Base-by-base conservation (phyloP, 495 filamentous ascomycete genomes). In the Talaromyces proteolyticus region DNA sequence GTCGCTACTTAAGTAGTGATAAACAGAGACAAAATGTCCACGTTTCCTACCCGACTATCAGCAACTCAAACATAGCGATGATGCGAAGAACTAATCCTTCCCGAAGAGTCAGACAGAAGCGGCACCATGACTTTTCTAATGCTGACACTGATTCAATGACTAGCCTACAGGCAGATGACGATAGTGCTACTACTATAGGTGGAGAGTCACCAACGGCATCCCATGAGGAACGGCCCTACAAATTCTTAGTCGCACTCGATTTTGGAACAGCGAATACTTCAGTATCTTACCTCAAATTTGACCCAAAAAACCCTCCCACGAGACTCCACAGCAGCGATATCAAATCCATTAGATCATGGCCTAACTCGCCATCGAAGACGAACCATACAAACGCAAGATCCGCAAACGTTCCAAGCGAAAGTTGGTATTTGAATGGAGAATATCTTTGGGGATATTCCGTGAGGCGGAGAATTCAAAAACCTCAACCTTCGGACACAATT, bases 351-450 rank as follows among this genome's bases (percentile, higher is more conserved):
- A 4, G 25, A 6, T 6, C 1, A 8, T 47, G 44, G 44, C 44
- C 44, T 6, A 26, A 36, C 17, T 12, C 23, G 12, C 16, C 23
- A n/a, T 24, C 20, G 2, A 1, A 26, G 1, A 14, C 17, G 4
- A 29, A 29, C 25, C 10, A 14, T 14, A 23, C 41, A 21, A 29
- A 22, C 25, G 11, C 10, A 11, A 2, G 17, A 11, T 24, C n/a
- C 25, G 12, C 44, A 12, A 36, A 47, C 11, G 44, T 47, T 20
- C 44, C 44, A n/a, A 47, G 44, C 18, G 44, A 47, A 14, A 37
- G 44, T 18, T 47, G 44, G 44, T 47, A 47, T 26, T 6, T 10
- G 7, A 25, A 36, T 6, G 25, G 25, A 1, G 24, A 47, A 21
- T 37, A 18, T 11, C 18, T 18, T 10, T 47, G 44, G 44, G 44